phyloP scores from a whole-genome alignment of 2,329 filamentous ascomycete genomes.

The Cladosporium cucumerinum region DNA sequence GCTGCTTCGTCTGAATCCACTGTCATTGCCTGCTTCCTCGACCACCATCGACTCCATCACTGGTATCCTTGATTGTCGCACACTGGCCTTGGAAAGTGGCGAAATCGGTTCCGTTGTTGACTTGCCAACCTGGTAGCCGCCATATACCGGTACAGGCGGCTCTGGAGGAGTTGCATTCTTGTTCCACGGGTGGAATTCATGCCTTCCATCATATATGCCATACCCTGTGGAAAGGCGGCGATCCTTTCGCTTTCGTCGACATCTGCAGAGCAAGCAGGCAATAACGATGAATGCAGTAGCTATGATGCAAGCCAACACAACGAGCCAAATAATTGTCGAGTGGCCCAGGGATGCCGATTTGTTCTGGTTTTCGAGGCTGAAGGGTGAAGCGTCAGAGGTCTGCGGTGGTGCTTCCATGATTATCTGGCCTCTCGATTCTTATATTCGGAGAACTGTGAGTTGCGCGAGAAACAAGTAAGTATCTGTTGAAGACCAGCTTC shows the following conservation, averaged over 20 bases:
- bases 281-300: conserved; percentile 13
- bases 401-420: neutral
- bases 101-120: neutral
- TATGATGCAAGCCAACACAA: conserved; percentile 14
- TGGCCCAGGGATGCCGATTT: neutral
- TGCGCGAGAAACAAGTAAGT: neutral
- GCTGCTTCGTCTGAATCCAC: neutral
- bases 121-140: neutral
- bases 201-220: conserved; percentile 17
- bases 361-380: conserved; percentile 6
- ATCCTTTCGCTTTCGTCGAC: conserved; percentile 13
- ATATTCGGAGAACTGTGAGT: neutral
- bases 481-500: conserved; percentile 14
- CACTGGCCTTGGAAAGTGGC: neutral
- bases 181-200: conserved; percentile 19
- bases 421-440: neutral
- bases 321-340: conserved; percentile 19
- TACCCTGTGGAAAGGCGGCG: neutral
- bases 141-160: neutral
- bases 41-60: conserved; percentile 16
- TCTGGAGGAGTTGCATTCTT: neutral
- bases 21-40: conserved; percentile 1
- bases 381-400: conserved; percentile 8
- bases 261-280: conserved; percentile 16
- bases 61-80: neutral